Evolutionary conservation across 176 grass and related monocot genomes (phyloP).

Genomic region (Tillandsia fasciculata): DNA sequence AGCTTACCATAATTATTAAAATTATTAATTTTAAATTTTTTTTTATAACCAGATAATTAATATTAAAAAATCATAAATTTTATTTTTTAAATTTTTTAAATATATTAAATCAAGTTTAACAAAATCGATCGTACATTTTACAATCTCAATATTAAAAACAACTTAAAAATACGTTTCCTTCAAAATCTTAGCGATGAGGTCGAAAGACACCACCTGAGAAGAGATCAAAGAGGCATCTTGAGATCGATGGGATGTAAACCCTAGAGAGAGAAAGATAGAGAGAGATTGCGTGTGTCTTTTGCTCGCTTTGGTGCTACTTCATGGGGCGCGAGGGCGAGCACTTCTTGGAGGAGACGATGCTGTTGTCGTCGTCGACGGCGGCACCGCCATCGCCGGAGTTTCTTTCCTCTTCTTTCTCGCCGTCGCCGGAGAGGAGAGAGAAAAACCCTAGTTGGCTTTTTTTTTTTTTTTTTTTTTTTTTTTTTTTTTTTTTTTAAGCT

Average conservation of each 20-base stretch:
- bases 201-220: conserved; percentile 39
- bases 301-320: conserved; percentile 58
- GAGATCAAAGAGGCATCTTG: not conserved
- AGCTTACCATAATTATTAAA: no score
- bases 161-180: conserved; percentile 21
- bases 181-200: conserved; percentile 70
- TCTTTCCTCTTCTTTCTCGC: conserved; percentile 75
- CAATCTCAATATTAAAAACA: no score
- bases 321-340: conserved; percentile 30
- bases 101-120: no score
- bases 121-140: no score
- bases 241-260: not conserved
- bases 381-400: conserved; percentile 14
- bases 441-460: not conserved
- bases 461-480: no score
- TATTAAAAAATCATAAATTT: no score
- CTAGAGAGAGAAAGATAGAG: no score
- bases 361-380: conserved; percentile 20
- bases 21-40: no score
- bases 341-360: conserved; percentile 45
- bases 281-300: conserved; percentile 26
- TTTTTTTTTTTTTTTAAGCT: no score
- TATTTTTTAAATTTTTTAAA: no score
- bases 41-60: no score
- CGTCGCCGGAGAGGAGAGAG: conserved; percentile 15